Evolutionary conservation across 2,329 filamentous ascomycete genomes (phyloP).

Genomic region (Huntiella abstrusa): DNA sequence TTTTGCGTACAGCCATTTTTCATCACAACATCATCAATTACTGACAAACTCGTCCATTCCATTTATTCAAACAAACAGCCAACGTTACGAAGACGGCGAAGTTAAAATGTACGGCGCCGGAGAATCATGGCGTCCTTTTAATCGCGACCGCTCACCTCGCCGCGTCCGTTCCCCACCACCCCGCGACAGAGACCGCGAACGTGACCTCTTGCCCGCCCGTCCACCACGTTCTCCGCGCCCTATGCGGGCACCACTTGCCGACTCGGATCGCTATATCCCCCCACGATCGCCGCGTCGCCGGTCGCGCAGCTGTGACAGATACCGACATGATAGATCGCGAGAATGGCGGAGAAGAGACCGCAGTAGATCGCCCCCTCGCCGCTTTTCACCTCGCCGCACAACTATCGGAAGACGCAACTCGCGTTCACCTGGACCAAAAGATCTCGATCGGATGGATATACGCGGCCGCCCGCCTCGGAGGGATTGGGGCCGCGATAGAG

Average conservation of each 20-base stretch:
- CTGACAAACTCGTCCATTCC: neutral
- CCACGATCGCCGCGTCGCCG: slow-evolving; percentile 24
- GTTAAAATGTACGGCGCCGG: slow-evolving; percentile 42
- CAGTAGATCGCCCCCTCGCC: slow-evolving; percentile 19
- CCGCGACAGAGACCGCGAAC: slow-evolving; percentile 11
- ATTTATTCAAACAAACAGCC: neutral
- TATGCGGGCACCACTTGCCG: slow-evolving; percentile 20
- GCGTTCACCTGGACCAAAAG: slow-evolving; percentile 14
- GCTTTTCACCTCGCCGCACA: slow-evolving; percentile 20
- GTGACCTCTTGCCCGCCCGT: slow-evolving; percentile 21
- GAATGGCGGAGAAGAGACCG: slow-evolving; percentile 15
- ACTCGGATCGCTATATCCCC: slow-evolving; percentile 29
- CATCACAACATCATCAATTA: neutral
- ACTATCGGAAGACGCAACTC: slow-evolving; percentile 14
- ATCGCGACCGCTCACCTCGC: slow-evolving; percentile 25
- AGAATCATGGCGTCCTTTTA: slow-evolving; percentile 41
- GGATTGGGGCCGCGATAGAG: slow-evolving; percentile 16
- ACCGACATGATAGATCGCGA: slow-evolving; percentile 24
- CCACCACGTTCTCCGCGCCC: slow-evolving; percentile 16
- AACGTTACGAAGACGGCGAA: slow-evolving; percentile 41
- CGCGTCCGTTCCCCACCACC: slow-evolving; percentile 16
- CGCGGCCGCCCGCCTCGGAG: slow-evolving; percentile 22
- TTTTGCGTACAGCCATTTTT: neutral
- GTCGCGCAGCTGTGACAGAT: slow-evolving; percentile 25
- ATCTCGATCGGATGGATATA: slow-evolving; percentile 20